These are phyloP conservation scores for Cardamine resedifolia DNA, from an alignment of 345 rosid genomes.

Conservation along the genomic window DNA sequence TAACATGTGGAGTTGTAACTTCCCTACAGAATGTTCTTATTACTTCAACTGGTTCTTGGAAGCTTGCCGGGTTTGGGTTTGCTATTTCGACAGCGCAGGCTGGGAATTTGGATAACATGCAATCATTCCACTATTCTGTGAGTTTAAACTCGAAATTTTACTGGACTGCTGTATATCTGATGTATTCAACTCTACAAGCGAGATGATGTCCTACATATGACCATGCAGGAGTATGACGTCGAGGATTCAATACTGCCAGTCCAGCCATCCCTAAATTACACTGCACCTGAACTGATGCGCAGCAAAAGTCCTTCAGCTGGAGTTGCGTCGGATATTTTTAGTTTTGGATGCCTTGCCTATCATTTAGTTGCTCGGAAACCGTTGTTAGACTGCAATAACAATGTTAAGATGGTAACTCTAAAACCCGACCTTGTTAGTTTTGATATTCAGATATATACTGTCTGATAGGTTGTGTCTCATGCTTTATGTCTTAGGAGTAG, in stretches of 20 bases:
- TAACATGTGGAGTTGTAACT: slow-evolving; percentile 7
- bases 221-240: slow-evolving; percentile 84
- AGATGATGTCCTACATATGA: slow-evolving; percentile 5
- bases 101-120: slow-evolving; percentile 54
- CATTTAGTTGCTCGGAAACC: slow-evolving; percentile 91
- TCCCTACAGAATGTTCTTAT: slow-evolving; percentile 76
- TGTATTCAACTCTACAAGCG: background rate
- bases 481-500: background rate
- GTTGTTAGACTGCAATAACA: slow-evolving; percentile 89
- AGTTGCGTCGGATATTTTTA: slow-evolving; percentile 80
- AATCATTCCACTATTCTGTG: slow-evolving; percentile 87
- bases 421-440: background rate
- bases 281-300: slow-evolving; percentile 91
- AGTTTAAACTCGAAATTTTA: slow-evolving; percentile 32
- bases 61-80: slow-evolving; percentile 96
- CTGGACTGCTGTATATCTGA: background rate
- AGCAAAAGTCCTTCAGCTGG: slow-evolving; percentile 73
- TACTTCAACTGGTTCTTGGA: slow-evolving; percentile 95
- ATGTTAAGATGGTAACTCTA: slow-evolving; percentile 85
- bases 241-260: slow-evolving; percentile 92
- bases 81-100: slow-evolving; percentile 67
- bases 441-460: background rate
- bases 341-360: slow-evolving; percentile 93
- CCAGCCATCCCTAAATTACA: slow-evolving; percentile 87
- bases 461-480: background rate